Evolutionary conservation across 2,329 filamentous ascomycete species (phyloP).

Genomic region (Xylaria sp.): DNA sequence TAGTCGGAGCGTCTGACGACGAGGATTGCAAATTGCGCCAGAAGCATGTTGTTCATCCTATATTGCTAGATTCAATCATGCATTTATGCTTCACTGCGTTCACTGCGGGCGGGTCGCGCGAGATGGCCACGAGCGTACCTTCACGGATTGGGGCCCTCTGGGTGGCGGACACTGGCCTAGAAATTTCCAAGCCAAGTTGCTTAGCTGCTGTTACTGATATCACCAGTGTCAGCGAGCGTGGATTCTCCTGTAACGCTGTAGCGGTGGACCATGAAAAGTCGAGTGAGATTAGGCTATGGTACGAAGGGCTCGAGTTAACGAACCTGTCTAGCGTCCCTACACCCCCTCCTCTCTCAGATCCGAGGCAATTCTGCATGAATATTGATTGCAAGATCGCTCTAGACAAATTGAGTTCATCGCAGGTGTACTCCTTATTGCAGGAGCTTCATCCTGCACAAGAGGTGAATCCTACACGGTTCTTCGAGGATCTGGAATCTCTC

Average conservation of each 20-base stretch:
- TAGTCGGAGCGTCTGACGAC: too few species aligned
- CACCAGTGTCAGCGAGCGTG: too few species aligned
- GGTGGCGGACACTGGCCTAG: slow-evolving; percentile 21
- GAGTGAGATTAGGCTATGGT: too few species aligned
- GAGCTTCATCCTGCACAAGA: not conserved
- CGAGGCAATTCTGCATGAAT: slow-evolving; percentile 29
- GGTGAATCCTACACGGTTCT: not conserved
- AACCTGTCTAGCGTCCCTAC: too few species aligned
- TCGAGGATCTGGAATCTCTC: slow-evolving; percentile 22
- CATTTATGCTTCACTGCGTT: slow-evolving; percentile 29
- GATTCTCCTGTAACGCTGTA: too few species aligned
- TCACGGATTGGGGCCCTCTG: slow-evolving; percentile 28
- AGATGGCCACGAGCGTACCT: slow-evolving; percentile 33
- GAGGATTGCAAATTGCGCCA: too few species aligned
- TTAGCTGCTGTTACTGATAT: too few species aligned
- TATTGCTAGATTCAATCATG: slow-evolving; percentile 32
- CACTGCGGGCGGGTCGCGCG: slow-evolving; percentile 23
- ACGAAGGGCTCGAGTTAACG: too few species aligned
- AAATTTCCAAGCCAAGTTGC: too few species aligned
- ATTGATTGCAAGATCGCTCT: slow-evolving; percentile 32
- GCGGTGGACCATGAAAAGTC: too few species aligned
- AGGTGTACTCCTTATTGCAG: not conserved
- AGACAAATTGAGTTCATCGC: slow-evolving; percentile 13
- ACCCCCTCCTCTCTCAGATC: slow-evolving; percentile 3
- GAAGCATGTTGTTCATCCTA: slow-evolving; percentile 34